Conservation (phyloP, 257 asterid species). For the Handroanthus guayacan region DNA sequence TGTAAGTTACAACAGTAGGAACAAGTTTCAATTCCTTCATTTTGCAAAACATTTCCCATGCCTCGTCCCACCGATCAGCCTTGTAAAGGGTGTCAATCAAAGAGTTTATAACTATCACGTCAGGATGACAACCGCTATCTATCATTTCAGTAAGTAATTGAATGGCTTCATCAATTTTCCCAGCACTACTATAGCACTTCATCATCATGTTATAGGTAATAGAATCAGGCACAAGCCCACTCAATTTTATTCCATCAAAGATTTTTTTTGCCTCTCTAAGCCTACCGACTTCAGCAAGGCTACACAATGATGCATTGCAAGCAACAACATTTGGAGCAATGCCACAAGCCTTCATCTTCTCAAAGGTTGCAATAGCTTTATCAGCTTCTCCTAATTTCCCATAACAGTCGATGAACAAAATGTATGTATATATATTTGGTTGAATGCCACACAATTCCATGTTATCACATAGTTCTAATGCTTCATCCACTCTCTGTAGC, state of each 20-base stretch:
- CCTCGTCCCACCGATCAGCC: conserved; percentile 77
- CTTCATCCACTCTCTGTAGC: conserved; percentile 65
- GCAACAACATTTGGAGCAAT: conserved; percentile 86
- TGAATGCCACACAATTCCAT: conserved; percentile 69
- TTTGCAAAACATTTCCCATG: conserved; percentile 76
- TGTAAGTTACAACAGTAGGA: conserved; percentile 96
- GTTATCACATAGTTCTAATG: conserved; percentile 59
- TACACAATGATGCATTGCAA: conserved; percentile 77
- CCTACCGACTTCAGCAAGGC: conserved; percentile 82
- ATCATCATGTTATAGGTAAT: conserved; percentile 93
- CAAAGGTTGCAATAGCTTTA: conserved; percentile 81
- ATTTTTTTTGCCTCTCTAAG: conserved; percentile 79
- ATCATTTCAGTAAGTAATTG: conserved; percentile 73
- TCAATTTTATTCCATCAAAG: conserved; percentile 69
- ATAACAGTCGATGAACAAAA: conserved; percentile 83
- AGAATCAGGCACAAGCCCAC: conserved; percentile 89
- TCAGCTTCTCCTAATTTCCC: conserved; percentile 87
- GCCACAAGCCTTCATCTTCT: conserved; percentile 87
- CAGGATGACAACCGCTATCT: conserved; percentile 70
- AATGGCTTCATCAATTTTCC: conserved; percentile 83
- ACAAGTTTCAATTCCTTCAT: conserved; percentile 79
- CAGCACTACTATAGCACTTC: conserved; percentile 80
- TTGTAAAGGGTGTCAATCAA: conserved; percentile 88
- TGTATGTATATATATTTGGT: conserved; percentile 71
- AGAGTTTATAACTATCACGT: conserved; percentile 80